Conservation (phyloP, 306 rosid species). For the Amphicarpaea edgeworthii region DNA sequence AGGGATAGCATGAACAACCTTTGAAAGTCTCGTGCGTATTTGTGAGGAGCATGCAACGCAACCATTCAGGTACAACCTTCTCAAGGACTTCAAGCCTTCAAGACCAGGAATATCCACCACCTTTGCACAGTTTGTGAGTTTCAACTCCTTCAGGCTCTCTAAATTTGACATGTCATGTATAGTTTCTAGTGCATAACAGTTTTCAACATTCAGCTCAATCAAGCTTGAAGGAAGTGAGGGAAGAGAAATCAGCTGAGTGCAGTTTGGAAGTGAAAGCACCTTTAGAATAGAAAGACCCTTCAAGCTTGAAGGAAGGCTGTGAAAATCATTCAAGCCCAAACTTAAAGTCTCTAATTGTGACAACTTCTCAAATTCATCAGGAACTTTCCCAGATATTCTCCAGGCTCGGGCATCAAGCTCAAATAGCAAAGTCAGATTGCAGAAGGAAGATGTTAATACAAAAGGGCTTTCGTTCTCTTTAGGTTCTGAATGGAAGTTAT, state of each 20-base stretch:
- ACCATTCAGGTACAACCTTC: conserved; percentile 55
- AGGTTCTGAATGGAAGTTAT: conserved; percentile 6
- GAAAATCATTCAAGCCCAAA: conserved; percentile 54
- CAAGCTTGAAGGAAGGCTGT: conserved; percentile 69
- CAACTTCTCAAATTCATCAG: conserved; percentile 66
- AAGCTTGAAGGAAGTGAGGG: conserved; percentile 78
- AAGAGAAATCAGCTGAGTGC: conserved; percentile 55
- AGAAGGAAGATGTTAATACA: conserved; percentile 58
- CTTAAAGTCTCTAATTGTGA: conserved; percentile 5
- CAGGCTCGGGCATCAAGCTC: conserved; percentile 57
- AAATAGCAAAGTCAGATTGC: conserved; percentile 54
- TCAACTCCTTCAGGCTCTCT: conserved; percentile 47
- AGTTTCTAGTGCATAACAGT: conserved; percentile 57
- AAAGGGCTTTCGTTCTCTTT: not conserved
- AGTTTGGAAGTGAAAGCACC: conserved; percentile 47
- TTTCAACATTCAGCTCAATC: conserved; percentile 51
- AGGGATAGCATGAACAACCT: conserved; percentile 45
- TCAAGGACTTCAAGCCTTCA: conserved; percentile 68
- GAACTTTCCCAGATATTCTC: conserved; percentile 61
- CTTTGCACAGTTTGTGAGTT: conserved; percentile 58
- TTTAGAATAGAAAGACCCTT: conserved; percentile 59
- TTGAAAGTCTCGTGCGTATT: conserved; percentile 56
- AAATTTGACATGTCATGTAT: conserved; percentile 62
- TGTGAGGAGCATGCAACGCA: conserved; percentile 58
- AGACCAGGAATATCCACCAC: conserved; percentile 69